Evolutionary conservation across 805 yeast species (phyloP), one percentile per base, ranked within the genome.

Genomic region (Nakazawaea laoshanensis): DNA sequence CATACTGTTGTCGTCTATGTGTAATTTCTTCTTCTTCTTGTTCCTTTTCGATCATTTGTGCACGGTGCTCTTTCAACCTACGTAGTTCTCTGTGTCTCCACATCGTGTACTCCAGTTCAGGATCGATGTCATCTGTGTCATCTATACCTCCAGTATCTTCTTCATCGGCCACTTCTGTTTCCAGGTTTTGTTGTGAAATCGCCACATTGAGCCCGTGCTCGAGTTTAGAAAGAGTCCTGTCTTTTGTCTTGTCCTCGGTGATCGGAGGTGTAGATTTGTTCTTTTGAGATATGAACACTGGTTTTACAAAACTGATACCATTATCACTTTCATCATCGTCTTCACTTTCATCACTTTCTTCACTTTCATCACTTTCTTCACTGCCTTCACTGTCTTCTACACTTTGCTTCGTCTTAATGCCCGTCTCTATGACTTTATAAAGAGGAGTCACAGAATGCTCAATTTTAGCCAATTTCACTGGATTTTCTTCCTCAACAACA

Each of bases 111-210:
- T 73, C 78, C 6, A 38, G 47, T 32, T 60, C 70, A 0, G 78
- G 74, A 36, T 75, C 75, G 4, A 68, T 24, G 22, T 66, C 74
- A 42, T 78, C 84, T 0, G 78, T 68, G 43, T 78, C 87, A 42
- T 77, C 82, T 0, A 70, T 46, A 0, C 45, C 61, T 3, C 47
- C 52, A 14, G 44, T 35, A 27, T 52, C 47, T 12, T 50, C 52
- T 14, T 45, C 37, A 11, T 44, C 39, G 14, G 40, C 38, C n/a
- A 42, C 44, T 6, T 33, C 37, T 19, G 39, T 46, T 32, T 32
- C 44, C 18, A 21, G 41, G 39, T 39, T 50, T 28, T 43, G 52
- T 34, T 37, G 45, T 36, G 46, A 48, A 31, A 22, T 32, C 21
- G 23, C 36, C 25, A 18, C 40, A 30, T 43, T 51, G 32, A 42